Conservation (phyloP, 495 filamentous ascomycete species). For the Penicillium roqueforti region DNA sequence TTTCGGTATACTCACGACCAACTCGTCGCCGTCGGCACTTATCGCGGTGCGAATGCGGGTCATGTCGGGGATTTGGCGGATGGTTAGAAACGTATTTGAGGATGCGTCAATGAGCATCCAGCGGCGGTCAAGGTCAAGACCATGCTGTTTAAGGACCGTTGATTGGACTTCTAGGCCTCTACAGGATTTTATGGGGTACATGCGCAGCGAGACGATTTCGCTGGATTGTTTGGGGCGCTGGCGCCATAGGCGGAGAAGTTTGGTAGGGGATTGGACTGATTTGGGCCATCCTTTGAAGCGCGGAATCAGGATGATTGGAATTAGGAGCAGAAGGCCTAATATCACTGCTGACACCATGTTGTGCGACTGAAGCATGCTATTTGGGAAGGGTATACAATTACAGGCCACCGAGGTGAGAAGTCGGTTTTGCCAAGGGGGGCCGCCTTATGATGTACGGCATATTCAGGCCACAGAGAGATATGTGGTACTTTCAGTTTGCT, state of each 20-base stretch:
- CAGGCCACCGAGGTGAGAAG: no score
- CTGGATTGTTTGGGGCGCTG: slow-evolving; percentile 21
- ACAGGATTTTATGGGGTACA: slow-evolving; percentile 91
- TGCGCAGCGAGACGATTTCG: slow-evolving; percentile 52
- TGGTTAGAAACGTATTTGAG: slow-evolving; percentile 39
- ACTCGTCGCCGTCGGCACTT: slow-evolving; percentile 20
- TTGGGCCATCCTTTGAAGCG: slow-evolving; percentile 15
- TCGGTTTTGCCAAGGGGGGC: not conserved
- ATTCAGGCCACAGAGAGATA: not conserved
- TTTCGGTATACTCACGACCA: slow-evolving; percentile 27
- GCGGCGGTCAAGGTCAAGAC: slow-evolving; percentile 74
- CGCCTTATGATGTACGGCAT: not conserved
- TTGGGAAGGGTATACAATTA: no score
- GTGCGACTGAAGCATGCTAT: not conserved
- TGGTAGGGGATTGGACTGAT: slow-evolving; percentile 5
- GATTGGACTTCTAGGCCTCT: slow-evolving; percentile 66
- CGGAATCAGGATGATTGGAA: slow-evolving; percentile 17
- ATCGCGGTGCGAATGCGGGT: slow-evolving; percentile 39
- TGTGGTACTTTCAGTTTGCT: not conserved
- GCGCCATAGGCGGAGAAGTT: slow-evolving; percentile 14
- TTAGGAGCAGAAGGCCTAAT: slow-evolving; percentile 15
- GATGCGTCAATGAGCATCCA: slow-evolving; percentile 45
- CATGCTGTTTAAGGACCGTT: slow-evolving; percentile 61
- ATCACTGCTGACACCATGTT: slow-evolving; percentile 4
- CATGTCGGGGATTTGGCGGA: slow-evolving; percentile 43